Base-by-base conservation (phyloP, 2,329 filamentous ascomycete species). In the Ophiostoma sp. region DNA sequence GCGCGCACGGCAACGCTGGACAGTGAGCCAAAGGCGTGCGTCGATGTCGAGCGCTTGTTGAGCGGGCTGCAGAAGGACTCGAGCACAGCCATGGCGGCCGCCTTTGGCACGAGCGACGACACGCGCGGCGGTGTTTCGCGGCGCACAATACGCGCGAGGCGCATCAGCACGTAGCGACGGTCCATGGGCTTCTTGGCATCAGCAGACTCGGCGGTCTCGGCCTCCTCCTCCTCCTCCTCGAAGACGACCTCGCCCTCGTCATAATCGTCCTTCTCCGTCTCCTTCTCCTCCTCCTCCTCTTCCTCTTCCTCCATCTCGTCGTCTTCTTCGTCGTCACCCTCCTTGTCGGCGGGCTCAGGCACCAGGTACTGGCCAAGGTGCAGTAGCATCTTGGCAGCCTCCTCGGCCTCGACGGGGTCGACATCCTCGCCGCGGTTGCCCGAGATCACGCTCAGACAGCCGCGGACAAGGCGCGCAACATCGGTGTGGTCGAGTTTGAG, bases 341-440 rank as follows among this genome's bases (percentile, higher is more conserved):
- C 79, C 10, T 80, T 79, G 23, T 82, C 57, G 13, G 23, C 60
- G 6, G 60, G 60, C 60, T 64, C 60, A 15, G 60, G 60, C 1
- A 79, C 72, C 84, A 88, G 79, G 71, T 83, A 83, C 31, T 81
- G 87, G 60, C 89, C 92, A 0, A 99, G 83, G 82, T 96, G 96
- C 52, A 94, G 84, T 48, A 97, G 82, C 73, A 97, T 93, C 74
- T 93, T 90, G 4, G 92, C 87, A 15, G 89, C 89, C 77, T 96
- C 92, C 60, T 87, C 84, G 1, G 91, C 91, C n/a, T 98, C 82
- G 11, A 88, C 84, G 76, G 95, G 90, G 20, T 89, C 88, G 8
- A 94, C 69, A 68, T 85, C 86, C 0, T 85, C 83, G 5, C 60
- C 72, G 60, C 68, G n/a, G 20, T n/a, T 31, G 0, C 86, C 86